Conservation (phyloP, 768 basidiomycete species). For the Rossbeevera mucosa region DNA sequence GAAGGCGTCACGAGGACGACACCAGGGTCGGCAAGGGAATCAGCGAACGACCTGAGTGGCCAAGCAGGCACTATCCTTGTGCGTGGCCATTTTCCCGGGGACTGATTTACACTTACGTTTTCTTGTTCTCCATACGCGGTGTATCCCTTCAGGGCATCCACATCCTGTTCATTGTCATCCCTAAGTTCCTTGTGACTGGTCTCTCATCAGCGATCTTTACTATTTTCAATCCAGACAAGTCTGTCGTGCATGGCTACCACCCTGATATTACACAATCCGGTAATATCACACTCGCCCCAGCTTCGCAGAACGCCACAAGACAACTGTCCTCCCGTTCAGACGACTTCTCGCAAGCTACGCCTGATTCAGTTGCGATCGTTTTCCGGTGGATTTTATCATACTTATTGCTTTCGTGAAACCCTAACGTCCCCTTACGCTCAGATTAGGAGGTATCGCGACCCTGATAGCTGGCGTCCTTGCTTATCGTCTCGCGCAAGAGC, state of each 20-base stretch:
- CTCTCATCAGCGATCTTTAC: slow-evolving; percentile 84
- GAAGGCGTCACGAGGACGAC: slow-evolving; percentile 20
- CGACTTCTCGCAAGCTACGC: slow-evolving; percentile 20
- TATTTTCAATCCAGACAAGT: slow-evolving; percentile 65
- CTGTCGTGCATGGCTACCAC: slow-evolving; percentile 36
- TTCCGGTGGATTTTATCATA: slow-evolving; percentile 50
- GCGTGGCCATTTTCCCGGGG: slow-evolving; percentile 27
- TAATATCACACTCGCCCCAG: slow-evolving; percentile 5
- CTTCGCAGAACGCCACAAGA: slow-evolving; percentile 4
- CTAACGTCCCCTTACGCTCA: slow-evolving; percentile 18
- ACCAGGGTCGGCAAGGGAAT: slow-evolving; percentile 8
- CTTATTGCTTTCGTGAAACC: background rate
- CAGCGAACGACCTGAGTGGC: slow-evolving; percentile 49
- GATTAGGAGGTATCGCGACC: slow-evolving; percentile 55
- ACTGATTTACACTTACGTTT: background rate
- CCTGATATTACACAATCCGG: slow-evolving; percentile 8
- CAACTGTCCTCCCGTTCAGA: slow-evolving; percentile 11
- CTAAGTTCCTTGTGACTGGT: slow-evolving; percentile 90
- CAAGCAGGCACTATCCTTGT: slow-evolving; percentile 89
- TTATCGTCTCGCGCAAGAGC: slow-evolving; percentile 49
- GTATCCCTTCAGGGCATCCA: slow-evolving; percentile 75
- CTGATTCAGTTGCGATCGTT: slow-evolving; percentile 72
- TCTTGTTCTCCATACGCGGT: background rate
- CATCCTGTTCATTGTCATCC: slow-evolving; percentile 90
- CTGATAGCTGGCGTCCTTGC: slow-evolving; percentile 51